Percentiles rank a stretch among this genome's conserved stretches.
Evolutionary conservation across 1,284 basidiomycete species (phyloP).

Genomic region (Rhizoctonia solani): DNA sequence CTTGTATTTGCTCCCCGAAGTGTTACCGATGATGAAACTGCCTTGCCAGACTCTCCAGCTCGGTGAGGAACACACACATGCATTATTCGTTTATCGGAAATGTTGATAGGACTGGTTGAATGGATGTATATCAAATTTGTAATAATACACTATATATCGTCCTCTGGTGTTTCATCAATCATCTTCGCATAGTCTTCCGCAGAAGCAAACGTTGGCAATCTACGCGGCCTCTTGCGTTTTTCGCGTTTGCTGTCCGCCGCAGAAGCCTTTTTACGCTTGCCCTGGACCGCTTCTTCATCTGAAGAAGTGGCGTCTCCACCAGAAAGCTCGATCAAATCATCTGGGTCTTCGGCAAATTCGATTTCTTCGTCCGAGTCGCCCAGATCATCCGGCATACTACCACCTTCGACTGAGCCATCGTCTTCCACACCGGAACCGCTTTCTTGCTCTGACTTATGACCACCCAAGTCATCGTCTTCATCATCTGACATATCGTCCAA

Average conservation of each 20-base stretch:
- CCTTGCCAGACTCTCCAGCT: background rate
- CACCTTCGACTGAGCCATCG: constrained; percentile 39
- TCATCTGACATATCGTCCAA: constrained; percentile 39
- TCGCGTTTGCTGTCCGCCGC: constrained; percentile 52
- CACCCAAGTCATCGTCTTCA: constrained; percentile 37
- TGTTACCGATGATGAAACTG: background rate
- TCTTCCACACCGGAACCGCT: constrained; percentile 54
- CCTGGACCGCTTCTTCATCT: constrained; percentile 60
- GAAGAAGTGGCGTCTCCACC: constrained; percentile 47
- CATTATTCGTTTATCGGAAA: background rate
- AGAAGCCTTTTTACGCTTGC: constrained; percentile 54
- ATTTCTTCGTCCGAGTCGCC: constrained; percentile 61
- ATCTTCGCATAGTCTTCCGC: constrained; percentile 95
- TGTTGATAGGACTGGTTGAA: background rate
- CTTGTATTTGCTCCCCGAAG: constrained; percentile 15
- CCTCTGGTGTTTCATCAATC: constrained; percentile 80
- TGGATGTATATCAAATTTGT: background rate
- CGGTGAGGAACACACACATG: background rate
- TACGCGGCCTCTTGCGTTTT: constrained; percentile 69
- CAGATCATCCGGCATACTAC: constrained; percentile 48
- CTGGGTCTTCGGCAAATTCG: constrained; percentile 45
- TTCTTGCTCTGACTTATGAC: constrained; percentile 38
- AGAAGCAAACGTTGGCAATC: constrained; percentile 86
- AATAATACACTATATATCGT: constrained; percentile 56
- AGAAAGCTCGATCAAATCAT: constrained; percentile 43